A percentile compares a stretch with the other conserved stretches of the same genome.
Evolutionary conservation across 257 asterid species (phyloP).

Genomic region (Haberlea rhodopensis): DNA sequence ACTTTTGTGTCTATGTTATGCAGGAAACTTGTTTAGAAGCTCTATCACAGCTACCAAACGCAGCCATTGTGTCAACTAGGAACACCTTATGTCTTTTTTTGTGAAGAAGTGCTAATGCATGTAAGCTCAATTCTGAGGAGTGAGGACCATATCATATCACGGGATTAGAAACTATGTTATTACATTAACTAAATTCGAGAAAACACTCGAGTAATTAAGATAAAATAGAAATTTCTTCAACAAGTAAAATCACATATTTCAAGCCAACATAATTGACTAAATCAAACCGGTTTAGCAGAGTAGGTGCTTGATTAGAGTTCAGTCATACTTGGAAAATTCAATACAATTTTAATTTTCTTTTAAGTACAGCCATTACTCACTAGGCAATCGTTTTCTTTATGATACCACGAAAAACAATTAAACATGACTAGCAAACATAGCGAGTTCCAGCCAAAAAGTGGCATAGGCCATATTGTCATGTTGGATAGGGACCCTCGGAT

Average conservation of each 20-base stretch:
- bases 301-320: neutral
- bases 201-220: neutral
- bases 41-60: too few relatives aligned
- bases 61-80: constrained; percentile 26
- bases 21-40: constrained; percentile 87
- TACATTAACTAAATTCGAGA: too few relatives aligned
- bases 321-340: neutral
- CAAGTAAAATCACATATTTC: neutral
- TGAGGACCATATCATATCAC: neutral
- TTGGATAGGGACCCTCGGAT: neutral
- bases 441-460: neutral
- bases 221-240: neutral
- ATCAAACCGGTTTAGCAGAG: neutral
- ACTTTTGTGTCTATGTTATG: constrained; percentile 13
- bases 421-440: neutral
- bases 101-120: neutral
- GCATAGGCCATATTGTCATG: neutral
- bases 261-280: neutral
- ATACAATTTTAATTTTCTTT: too few relatives aligned
- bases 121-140: neutral
- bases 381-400: neutral
- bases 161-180: neutral
- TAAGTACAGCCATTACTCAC: neutral
- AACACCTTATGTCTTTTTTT: neutral
- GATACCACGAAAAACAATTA: neutral